Percentiles rank a stretch among this genome's conserved stretches.
Conservation (phyloP, 2,329 filamentous ascomycete species). For the Botrytis medusae region DNA sequence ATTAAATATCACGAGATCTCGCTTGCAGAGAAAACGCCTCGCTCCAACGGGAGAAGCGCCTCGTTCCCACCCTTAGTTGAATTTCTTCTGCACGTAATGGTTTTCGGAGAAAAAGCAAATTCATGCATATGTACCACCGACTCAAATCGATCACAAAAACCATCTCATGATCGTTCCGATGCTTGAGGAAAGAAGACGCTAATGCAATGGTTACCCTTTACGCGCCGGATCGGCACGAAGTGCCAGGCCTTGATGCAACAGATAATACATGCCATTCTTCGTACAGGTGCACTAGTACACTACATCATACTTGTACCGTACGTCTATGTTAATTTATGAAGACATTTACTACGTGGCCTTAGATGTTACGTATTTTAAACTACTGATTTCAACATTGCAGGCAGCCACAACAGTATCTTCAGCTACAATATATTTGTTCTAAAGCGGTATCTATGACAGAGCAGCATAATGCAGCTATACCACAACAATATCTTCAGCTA, state of each 20-base stretch:
- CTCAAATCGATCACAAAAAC: background rate
- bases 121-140: background rate
- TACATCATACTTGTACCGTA: background rate
- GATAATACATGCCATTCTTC: background rate
- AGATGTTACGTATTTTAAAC: background rate
- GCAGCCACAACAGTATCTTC: background rate
- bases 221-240: background rate
- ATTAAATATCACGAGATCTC: slow-evolving; percentile 6
- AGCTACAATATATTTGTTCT: background rate
- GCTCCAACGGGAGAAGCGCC: background rate
- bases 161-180: background rate
- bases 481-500: background rate
- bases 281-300: background rate
- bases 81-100: background rate
- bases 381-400: background rate
- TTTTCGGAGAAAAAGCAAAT: background rate
- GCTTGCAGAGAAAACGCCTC: background rate
- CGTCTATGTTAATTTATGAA: background rate
- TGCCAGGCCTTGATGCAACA: background rate
- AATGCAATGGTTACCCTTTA: background rate
- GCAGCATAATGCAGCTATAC: background rate
- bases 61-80: background rate
- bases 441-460: background rate
- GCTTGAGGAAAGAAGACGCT: background rate
- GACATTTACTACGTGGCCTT: background rate